Conservation (phyloP, 2,329 filamentous ascomycete species). For the Penicillium sp. region DNA sequence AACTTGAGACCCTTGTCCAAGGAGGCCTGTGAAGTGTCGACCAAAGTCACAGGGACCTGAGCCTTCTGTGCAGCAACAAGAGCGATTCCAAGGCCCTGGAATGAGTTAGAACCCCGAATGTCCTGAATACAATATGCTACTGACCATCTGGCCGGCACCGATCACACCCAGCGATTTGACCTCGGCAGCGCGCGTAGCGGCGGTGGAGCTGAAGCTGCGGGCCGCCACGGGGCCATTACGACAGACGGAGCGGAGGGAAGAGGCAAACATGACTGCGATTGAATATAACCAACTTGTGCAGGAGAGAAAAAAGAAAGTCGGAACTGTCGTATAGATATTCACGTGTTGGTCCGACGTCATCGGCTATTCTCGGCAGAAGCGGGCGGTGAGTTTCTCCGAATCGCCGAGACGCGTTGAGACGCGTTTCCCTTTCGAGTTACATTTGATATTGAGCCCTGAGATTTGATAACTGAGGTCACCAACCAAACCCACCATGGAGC, state of each 20-base stretch:
- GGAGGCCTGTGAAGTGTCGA: conserved; percentile 80
- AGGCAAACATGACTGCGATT: conserved; percentile 34
- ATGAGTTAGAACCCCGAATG: conserved; percentile 23
- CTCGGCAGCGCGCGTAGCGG: conserved; percentile 62
- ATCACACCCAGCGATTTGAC: conserved; percentile 88
- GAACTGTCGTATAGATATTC: conserved; percentile 16
- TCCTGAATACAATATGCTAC: conserved; percentile 22
- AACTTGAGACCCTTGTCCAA: conserved; percentile 88
- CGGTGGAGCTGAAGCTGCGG: conserved; percentile 68
- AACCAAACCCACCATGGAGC: conserved; percentile 37
- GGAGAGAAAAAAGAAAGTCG: conserved; percentile 2
- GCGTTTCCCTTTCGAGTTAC: conserved; percentile 23
- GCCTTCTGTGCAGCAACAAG: conserved; percentile 87
- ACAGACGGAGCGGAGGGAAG: conserved; percentile 32
- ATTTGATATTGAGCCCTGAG: conserved; percentile 1
- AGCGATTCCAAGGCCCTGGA: conserved; percentile 88
- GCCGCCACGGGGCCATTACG: conserved; percentile 37
- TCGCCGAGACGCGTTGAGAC: conserved; percentile 25
- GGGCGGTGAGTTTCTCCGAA: conserved; percentile 20
- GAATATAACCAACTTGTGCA: not conserved
- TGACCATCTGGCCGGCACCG: conserved; percentile 93
- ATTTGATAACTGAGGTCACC: not conserved
- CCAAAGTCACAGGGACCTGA: conserved; percentile 75
- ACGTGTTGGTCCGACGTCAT: conserved; percentile 24
- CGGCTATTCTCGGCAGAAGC: conserved; percentile 26